phyloP scores from a whole-genome alignment of 495 filamentous ascomycete genomes.

The Talaromyces wortmannii region DNA sequence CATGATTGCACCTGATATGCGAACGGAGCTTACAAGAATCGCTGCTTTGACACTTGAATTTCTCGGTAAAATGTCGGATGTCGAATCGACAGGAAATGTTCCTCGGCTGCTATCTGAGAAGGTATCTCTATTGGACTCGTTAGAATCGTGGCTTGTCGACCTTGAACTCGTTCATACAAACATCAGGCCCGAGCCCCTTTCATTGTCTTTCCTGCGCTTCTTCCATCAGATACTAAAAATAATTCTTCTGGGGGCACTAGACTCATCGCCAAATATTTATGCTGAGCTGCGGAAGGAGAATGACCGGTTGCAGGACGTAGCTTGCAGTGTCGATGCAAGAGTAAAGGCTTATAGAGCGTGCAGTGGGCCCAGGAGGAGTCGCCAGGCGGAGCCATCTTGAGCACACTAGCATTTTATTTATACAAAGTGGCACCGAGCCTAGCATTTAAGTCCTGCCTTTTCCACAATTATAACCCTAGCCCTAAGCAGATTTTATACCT shows the following conservation, averaged over 20 bases:
- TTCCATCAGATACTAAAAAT: slow-evolving; percentile 27
- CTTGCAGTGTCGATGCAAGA: slow-evolving; percentile 20
- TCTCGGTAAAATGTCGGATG: slow-evolving; percentile 21
- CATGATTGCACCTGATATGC: slow-evolving; percentile 25
- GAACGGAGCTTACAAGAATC: slow-evolving; percentile 23
- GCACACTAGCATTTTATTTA: no score
- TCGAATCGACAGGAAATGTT: slow-evolving; percentile 18
- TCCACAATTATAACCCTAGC: no score
- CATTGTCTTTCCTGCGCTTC: slow-evolving; percentile 25
- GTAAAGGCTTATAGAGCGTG: slow-evolving; percentile 16
- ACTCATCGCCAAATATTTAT: slow-evolving; percentile 19
- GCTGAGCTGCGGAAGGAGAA: slow-evolving; percentile 20
- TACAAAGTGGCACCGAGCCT: no score
- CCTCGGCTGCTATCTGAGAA: slow-evolving; percentile 24
- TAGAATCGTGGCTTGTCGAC: slow-evolving; percentile 23
- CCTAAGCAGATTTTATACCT: slow-evolving; percentile 14
- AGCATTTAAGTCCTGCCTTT: neutral
- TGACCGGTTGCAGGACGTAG: slow-evolving; percentile 19
- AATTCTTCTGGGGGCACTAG: slow-evolving; percentile 21
- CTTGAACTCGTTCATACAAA: slow-evolving; percentile 19
- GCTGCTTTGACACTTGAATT: slow-evolving; percentile 23
- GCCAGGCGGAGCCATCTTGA: slow-evolving; percentile 5
- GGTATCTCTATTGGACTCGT: slow-evolving; percentile 21
- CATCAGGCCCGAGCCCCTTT: slow-evolving; percentile 19
- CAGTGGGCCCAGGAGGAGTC: slow-evolving; percentile 10